Evolutionary conservation across 1,284 basidiomycete species (phyloP), one percentile per base, ranked within the genome.

Genomic region (Omphalotus olearius): DNA sequence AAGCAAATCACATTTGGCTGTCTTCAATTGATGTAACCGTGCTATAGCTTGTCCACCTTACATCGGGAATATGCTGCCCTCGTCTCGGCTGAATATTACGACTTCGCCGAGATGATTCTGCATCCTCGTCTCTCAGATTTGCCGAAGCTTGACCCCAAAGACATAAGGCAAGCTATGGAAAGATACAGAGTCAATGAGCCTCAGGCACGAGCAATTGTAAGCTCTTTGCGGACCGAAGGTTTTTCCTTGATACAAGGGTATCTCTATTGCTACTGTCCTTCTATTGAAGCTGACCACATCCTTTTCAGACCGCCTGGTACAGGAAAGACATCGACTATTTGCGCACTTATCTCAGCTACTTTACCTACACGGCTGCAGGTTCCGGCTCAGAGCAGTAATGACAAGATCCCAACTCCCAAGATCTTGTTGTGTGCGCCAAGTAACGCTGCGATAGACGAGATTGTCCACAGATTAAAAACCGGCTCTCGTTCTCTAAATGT

Each of bases 401-500:
- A 81, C 41, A 80, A 79, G 57, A 70, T 70, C n/a, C 64, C 75
- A 1, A 68, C 75, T 2, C 71, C 82, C 53, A 97, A 97, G 66
- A 75, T 99, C 42, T 78, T 99, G 14, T 76, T 99, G 25, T 99
- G 97, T 64, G 97, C 97, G 0, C 97, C 97, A 1, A 96, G 92
- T 74, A 99, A 99, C 66, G 97, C 97, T 13, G 97, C 97, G 38
- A 96, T 99, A 47, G 95, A 99, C 65, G 97, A 99, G 71, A 87
- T 99, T 23, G 92, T 93, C 5, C 82, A 83, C 62, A 87, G 97
- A 51, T 71, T 98, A 38, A 91, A 90, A 65, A 84, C 91, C 35
- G 87, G 90, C 4, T 36, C 41, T 81, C 69, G 81, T 17, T 64
- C 74, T 14, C 82, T 89, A 23, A 94, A 88, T 51, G 85, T 99